phyloP scores from a whole-genome alignment of 805 yeast genomes.

The Metschnikowia similis region DNA sequence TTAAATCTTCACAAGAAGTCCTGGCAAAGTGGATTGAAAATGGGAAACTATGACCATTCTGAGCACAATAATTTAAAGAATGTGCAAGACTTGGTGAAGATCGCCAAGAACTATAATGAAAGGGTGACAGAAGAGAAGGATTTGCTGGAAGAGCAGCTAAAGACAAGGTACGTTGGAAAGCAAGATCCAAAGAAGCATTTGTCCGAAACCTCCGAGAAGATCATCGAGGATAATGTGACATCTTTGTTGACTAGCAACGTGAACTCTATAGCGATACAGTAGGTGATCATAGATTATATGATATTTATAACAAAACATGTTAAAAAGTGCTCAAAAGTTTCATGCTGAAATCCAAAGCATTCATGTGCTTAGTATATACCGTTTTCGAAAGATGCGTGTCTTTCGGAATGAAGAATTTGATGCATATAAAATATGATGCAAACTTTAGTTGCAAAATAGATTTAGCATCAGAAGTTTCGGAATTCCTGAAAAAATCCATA shows the following conservation, averaged over 20 bases:
- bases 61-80: slow-evolving; percentile 72
- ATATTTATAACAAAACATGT: background rate
- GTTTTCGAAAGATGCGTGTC: slow-evolving; percentile 1
- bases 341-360: slow-evolving; percentile 9
- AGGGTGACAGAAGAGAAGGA: slow-evolving; percentile 92
- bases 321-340: slow-evolving; percentile 7
- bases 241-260: slow-evolving; percentile 85
- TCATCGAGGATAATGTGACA: slow-evolving; percentile 87
- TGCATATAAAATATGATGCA: slow-evolving; percentile 11
- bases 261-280: slow-evolving; percentile 84
- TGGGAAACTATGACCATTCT: slow-evolving; percentile 71
- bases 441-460: slow-evolving; percentile 11
- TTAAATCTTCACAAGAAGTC: slow-evolving; percentile 89
- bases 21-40: slow-evolving; percentile 89
- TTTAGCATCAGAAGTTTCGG: slow-evolving; percentile 2
- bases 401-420: slow-evolving; percentile 8
- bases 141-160: slow-evolving; percentile 79
- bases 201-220: slow-evolving; percentile 77
- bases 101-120: slow-evolving; percentile 84
- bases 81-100: slow-evolving; percentile 75
- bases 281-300: slow-evolving; percentile 11
- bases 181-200: slow-evolving; percentile 98
- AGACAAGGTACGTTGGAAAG: slow-evolving; percentile 95
- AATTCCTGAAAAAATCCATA: slow-evolving; percentile 3
- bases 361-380: slow-evolving; percentile 2